Conservation (phyloP, 2,329 filamentous ascomycete species). For the Annulohypoxylon truncatum region DNA sequence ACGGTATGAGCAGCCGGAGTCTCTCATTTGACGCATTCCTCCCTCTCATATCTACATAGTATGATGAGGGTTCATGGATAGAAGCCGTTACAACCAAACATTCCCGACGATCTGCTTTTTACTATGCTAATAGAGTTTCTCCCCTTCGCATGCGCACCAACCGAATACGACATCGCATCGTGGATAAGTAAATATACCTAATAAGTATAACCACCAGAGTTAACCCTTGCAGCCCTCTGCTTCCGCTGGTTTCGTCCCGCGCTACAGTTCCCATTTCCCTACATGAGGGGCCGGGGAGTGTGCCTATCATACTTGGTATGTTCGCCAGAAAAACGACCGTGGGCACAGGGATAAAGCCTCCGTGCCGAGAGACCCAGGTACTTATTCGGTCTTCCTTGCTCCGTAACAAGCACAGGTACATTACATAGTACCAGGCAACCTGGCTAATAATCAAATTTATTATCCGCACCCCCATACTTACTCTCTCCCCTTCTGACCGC, state of each 20-base stretch:
- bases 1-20: conserved; percentile 12
- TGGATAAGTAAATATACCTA: conserved; percentile 10
- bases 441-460: conserved; percentile 26
- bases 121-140: conserved; percentile 7
- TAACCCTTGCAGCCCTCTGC: conserved; percentile 39
- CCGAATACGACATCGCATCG: conserved; percentile 32
- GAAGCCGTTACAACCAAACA: conserved; percentile 19
- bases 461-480: conserved; percentile 21
- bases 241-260: conserved; percentile 34
- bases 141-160: conserved; percentile 28
- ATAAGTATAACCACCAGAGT: conserved; percentile 22
- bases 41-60: conserved; percentile 24
- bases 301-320: conserved; percentile 11
- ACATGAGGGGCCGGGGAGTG: conserved; percentile 15
- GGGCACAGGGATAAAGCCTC: conserved; percentile 27
- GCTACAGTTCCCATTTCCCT: conserved; percentile 14
- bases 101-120: conserved; percentile 20
- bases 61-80: conserved; percentile 27
- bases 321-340: conserved; percentile 17
- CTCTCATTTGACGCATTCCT: conserved; percentile 29
- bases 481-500: conserved; percentile 28
- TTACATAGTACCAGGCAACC: conserved; percentile 15
- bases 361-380: conserved; percentile 27
- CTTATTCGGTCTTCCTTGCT: conserved; percentile 24
- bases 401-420: conserved; percentile 13